Conservation (phyloP, 352 stramenopile species). For the Elongisporangium prolatum region DNA sequence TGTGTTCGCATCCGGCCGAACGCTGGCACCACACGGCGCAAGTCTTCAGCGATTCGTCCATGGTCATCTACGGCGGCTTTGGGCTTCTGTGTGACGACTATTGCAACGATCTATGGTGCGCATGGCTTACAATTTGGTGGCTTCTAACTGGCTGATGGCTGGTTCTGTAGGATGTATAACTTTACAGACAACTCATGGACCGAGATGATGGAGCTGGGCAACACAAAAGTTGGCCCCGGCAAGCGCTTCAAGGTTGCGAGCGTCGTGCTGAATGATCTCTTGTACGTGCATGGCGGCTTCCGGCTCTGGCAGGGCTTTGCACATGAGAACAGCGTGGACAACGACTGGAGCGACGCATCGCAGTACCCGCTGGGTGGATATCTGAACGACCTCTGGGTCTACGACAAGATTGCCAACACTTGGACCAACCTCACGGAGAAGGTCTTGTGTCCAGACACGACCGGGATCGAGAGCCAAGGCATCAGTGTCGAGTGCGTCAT, state of each 20-base stretch:
- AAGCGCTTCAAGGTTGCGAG: constrained; percentile 93
- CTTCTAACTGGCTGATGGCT: background rate
- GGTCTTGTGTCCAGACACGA: constrained; percentile 53
- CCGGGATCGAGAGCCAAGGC: constrained; percentile 59
- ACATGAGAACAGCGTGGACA: constrained; percentile 85
- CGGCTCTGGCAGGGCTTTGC: constrained; percentile 95
- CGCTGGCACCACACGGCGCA: constrained; percentile 87
- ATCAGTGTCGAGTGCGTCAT: constrained; percentile 73
- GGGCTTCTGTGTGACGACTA: constrained; percentile 92
- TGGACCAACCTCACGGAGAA: constrained; percentile 75
- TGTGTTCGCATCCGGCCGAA: constrained; percentile 88
- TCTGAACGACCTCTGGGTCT: constrained; percentile 93
- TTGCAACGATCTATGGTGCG: constrained; percentile 93
- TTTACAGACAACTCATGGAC: constrained; percentile 88
- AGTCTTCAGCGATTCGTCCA: constrained; percentile 86
- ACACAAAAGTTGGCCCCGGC: constrained; percentile 48
- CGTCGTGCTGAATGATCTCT: constrained; percentile 43
- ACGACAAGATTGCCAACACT: constrained; percentile 48
- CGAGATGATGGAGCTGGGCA: constrained; percentile 77
- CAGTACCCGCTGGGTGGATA: constrained; percentile 90
- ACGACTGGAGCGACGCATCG: constrained; percentile 73
- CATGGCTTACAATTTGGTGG: background rate
- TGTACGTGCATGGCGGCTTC: constrained; percentile 91
- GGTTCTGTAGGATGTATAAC: constrained; percentile 65
- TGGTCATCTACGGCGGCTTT: constrained; percentile 94